Conservation (phyloP, 306 rosid species). For the Glycine tomentella region DNA sequence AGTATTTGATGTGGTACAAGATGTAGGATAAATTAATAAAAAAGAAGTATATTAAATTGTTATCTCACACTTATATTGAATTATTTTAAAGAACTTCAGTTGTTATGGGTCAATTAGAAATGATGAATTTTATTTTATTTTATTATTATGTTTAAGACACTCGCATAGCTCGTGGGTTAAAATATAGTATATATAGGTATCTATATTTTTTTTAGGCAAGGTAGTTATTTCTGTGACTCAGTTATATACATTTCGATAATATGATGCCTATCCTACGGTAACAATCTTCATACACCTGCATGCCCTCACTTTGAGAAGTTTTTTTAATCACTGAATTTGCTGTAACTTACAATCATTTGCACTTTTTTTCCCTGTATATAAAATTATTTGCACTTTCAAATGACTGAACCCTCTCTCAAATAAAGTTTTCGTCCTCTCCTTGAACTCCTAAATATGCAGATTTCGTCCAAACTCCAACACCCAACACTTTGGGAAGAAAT, state of each 20-base stretch:
- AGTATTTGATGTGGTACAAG: too few species aligned
- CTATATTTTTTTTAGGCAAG: too few species aligned
- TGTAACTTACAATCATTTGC: too few species aligned
- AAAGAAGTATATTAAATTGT: not conserved
- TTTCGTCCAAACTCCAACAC: constrained; percentile 35
- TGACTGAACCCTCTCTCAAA: not conserved
- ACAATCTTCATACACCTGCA: not conserved
- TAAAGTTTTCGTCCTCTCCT: constrained; percentile 30
- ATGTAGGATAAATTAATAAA: too few species aligned
- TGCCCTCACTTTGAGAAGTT: not conserved
- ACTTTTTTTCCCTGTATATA: not conserved
- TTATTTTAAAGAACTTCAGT: not conserved
- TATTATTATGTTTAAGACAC: not conserved
- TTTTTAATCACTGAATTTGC: not conserved
- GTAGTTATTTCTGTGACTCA: too few species aligned
- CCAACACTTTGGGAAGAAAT: constrained; percentile 17
- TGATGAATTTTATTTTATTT: not conserved
- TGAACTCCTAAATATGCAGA: constrained; percentile 28
- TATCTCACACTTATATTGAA: not conserved
- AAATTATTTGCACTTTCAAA: constrained; percentile 5
- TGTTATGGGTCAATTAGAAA: not conserved
- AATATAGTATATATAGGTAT: too few species aligned
- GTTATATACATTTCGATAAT: too few species aligned
- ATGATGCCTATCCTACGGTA: too few species aligned
- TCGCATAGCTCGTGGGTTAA: not conserved